Conservation (phyloP, 805 yeast species). For the Cyberlindnera euphorbiiphila region DNA sequence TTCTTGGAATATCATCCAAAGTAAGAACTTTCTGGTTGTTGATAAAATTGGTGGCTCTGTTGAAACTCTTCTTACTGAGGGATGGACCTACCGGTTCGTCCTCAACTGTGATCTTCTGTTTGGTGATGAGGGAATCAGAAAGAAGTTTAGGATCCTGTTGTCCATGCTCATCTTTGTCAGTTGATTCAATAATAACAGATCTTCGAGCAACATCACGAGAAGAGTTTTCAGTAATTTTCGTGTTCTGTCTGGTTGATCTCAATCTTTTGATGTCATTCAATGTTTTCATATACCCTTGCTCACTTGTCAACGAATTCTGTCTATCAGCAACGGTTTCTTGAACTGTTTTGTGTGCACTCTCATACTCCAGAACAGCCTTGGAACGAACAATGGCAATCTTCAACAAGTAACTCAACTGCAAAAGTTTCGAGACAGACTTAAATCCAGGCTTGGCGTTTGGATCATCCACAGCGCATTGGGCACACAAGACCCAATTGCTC, state of each 20-base stretch:
- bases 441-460: constrained; percentile 53
- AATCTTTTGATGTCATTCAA: constrained; percentile 72
- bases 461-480: constrained; percentile 53
- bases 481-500: constrained; percentile 46
- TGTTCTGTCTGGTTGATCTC: constrained; percentile 68
- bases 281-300: constrained; percentile 62
- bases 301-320: constrained; percentile 26
- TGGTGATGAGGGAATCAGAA: constrained; percentile 21
- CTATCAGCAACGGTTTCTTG: constrained; percentile 7
- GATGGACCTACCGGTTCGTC: constrained; percentile 47
- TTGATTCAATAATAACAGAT: constrained; percentile 54
- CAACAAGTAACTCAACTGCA: constrained; percentile 71
- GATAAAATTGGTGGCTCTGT: constrained; percentile 66
- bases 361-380: constrained; percentile 51
- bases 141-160: constrained; percentile 7
- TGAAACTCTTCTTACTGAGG: constrained; percentile 46
- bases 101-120: constrained; percentile 28
- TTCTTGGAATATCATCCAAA: constrained; percentile 92
- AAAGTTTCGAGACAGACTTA: constrained; percentile 57
- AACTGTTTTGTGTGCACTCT: constrained; percentile 13
- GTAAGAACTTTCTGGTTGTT: constrained; percentile 83
- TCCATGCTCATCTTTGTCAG: constrained; percentile 21
- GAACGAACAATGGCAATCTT: constrained; percentile 82
- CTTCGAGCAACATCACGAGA: constrained; percentile 59
- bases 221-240: constrained; percentile 44